phyloP scores from a whole-genome alignment of 2,329 filamentous ascomycete genomes.

The Diaporthe ampelina region DNA sequence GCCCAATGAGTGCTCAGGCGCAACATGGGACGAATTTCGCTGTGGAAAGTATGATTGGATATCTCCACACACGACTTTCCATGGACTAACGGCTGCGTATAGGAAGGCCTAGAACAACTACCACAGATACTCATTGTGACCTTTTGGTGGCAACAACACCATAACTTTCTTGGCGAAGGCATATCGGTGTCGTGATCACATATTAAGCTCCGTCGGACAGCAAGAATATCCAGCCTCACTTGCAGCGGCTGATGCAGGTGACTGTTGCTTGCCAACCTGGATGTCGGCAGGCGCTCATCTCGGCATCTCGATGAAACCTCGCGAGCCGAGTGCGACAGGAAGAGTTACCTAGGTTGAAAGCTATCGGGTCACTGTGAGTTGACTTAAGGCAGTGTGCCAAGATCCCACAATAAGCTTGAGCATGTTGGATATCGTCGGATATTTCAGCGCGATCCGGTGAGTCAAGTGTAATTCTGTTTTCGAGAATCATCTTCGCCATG shows the following conservation, averaged over 20 bases:
- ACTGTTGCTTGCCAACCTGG: neutral
- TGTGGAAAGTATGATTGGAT: neutral
- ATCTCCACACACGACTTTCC: neutral
- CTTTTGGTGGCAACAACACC: neutral
- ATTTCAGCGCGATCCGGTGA: neutral
- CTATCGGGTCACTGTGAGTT: no score
- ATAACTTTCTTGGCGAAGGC: neutral
- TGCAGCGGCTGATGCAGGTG: neutral
- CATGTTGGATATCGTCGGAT: neutral
- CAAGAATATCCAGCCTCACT: neutral
- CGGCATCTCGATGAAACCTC: neutral
- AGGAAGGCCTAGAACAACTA: neutral
- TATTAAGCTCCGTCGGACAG: neutral
- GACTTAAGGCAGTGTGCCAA: neutral
- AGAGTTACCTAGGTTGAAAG: neutral
- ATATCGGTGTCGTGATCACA: neutral
- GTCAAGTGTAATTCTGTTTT: neutral
- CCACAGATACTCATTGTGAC: neutral
- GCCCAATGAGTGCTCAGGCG: neutral
- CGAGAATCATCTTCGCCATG: neutral
- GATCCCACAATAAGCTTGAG: neutral
- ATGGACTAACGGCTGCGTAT: no score
- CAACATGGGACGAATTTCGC: neutral
- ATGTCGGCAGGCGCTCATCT: neutral
- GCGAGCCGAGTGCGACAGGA: neutral